Base-by-base conservation (phyloP, 1,284 basidiomycete species). In the Moesziomyces sp. region DNA sequence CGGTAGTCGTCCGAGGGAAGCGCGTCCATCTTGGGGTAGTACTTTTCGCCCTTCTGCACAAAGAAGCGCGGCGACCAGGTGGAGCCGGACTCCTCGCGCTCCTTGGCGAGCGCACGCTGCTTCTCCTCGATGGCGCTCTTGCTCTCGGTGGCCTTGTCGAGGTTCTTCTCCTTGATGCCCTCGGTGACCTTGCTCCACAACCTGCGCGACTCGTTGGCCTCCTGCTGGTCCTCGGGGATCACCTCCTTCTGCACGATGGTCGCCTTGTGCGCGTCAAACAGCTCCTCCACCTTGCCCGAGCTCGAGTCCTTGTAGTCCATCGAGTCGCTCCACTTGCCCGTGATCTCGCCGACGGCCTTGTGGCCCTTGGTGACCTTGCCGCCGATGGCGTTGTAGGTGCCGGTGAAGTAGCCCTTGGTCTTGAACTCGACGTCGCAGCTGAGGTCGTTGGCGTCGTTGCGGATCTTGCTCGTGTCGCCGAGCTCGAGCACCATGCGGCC, bases 401-500 rank as follows among this genome's bases (percentile, higher is more conserved):
- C 96, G 1, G 93, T 94, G 84, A 97, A 97, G 88, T 96, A 99
- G 24, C 96, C 96, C 54, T 97, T 98, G 24, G 94, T 97, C 88
- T 98, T 99, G 88, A 99, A 99, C 78, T 97, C 94, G 44, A 99
- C 87, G 82, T 97, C 94, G 71, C 92, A 92, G 47, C 85, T 86
- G 68, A 94, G 85, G 30, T 90, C 90, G 51, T 90, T 90, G 77
- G 89, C 89, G 70, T 92, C 90, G 86, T 94, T 95, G 85, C 89
- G 89, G 58, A 94, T 92, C n/a, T 87, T 88, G 80, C 93, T 93
- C 30, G 89, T 89, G 85, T 99, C 96, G 10, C 96, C 96, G 16
- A 99, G 88, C 86, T 99, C 96, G 52, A 97, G 87, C 19, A 98
- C 91, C 94, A 99, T 97, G 87, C 94, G 96, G 18, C 96, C 97